Percentiles rank a stretch among this genome's conserved stretches.
Evolutionary conservation across 352 stramenopile genomes (phyloP).

Genomic region (Globisporangium cystogenes): DNA sequence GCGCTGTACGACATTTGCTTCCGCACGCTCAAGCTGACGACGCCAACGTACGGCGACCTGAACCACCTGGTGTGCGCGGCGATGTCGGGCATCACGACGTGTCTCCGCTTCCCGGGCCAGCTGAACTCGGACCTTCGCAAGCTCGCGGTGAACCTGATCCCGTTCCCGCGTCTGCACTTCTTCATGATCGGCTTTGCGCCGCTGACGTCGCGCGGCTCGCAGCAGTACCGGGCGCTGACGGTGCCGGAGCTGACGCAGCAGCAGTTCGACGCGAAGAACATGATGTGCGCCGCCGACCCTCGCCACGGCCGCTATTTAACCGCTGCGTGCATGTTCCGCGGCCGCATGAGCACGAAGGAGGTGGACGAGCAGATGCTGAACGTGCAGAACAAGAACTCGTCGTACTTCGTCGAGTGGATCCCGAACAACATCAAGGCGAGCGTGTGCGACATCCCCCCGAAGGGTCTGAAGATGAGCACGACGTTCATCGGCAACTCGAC

Average conservation of each 20-base stretch:
- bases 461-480: slow-evolving; percentile 97
- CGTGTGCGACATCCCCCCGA: slow-evolving; percentile 98
- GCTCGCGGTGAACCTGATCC: slow-evolving; percentile 98
- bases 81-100: slow-evolving; percentile 99
- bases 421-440: slow-evolving; percentile 99
- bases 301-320: slow-evolving; percentile 99
- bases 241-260: slow-evolving; percentile 98
- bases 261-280: slow-evolving; percentile 99
- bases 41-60: slow-evolving; percentile 97
- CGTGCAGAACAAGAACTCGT: slow-evolving; percentile 99
- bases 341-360: slow-evolving; percentile 99
- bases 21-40: slow-evolving; percentile 98
- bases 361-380: slow-evolving; percentile 99
- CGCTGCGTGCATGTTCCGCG: slow-evolving; percentile 99
- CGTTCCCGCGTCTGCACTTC: slow-evolving; percentile 99
- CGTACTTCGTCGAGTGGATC: slow-evolving; percentile 99
- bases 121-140: slow-evolving; percentile 99
- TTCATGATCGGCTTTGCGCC: slow-evolving; percentile 99
- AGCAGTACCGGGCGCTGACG: slow-evolving; percentile 97
- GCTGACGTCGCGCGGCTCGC: slow-evolving; percentile 93
- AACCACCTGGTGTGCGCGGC: slow-evolving; percentile 99
- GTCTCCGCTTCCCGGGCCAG: slow-evolving; percentile 97
- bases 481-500: slow-evolving; percentile 99
- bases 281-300: slow-evolving; percentile 99
- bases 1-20: slow-evolving; percentile 99